Evolutionary conservation across 768 basidiomycete genomes (phyloP).

Genomic region (Serendipita sp.): DNA sequence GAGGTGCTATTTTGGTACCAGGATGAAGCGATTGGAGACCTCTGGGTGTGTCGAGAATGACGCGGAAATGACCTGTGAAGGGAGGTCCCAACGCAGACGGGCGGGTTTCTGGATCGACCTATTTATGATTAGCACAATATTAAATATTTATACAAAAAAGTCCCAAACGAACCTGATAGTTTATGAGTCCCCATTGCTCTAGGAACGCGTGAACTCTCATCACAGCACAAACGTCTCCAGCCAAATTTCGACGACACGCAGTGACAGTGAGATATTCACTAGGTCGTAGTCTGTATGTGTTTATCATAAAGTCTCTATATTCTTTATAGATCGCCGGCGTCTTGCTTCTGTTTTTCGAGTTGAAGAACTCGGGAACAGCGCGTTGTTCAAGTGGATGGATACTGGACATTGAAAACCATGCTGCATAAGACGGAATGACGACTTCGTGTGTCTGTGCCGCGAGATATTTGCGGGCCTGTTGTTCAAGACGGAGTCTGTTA

Average conservation of each 20-base stretch:
- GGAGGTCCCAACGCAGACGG: slow-evolving; percentile 90
- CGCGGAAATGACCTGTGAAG: slow-evolving; percentile 97
- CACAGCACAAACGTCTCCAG: slow-evolving; percentile 94
- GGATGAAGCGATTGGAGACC: slow-evolving; percentile 89
- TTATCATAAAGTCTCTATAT: slow-evolving; percentile 99
- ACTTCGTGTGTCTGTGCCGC: slow-evolving; percentile 95
- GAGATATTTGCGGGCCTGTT: slow-evolving; percentile 83
- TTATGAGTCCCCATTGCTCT: slow-evolving; percentile 97
- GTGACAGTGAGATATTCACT: slow-evolving; percentile 94
- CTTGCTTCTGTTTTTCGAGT: slow-evolving; percentile 83
- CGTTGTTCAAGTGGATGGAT: slow-evolving; percentile 85
- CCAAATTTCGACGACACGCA: slow-evolving; percentile 86
- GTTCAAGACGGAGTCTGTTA: slow-evolving; percentile 60
- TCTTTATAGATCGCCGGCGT: slow-evolving; percentile 97
- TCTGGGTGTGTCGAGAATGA: slow-evolving; percentile 90
- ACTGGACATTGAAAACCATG: slow-evolving; percentile 94
- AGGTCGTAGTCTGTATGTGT: slow-evolving; percentile 88
- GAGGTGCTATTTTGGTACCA: slow-evolving; percentile 38
- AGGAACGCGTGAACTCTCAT: slow-evolving; percentile 98
- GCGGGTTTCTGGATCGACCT: slow-evolving; percentile 95
- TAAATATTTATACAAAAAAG: neutral
- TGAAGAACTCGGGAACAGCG: slow-evolving; percentile 96
- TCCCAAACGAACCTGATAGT: slow-evolving; percentile 70
- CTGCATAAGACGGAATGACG: slow-evolving; percentile 90
- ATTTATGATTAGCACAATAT: slow-evolving; percentile 6